Evolutionary conservation across 169 alveolate species (phyloP).

Genomic region (Miamiensis avidus): DNA sequence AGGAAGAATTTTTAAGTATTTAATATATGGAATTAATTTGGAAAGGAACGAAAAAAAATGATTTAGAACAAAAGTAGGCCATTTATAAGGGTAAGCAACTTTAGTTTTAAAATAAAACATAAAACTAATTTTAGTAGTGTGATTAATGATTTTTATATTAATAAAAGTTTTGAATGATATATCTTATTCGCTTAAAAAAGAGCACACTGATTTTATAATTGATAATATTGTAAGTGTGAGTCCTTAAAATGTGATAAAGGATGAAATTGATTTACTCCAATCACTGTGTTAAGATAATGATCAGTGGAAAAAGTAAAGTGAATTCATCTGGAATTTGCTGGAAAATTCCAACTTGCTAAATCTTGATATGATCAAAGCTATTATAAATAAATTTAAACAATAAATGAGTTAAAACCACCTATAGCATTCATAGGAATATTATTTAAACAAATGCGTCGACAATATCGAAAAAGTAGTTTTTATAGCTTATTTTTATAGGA

Average conservation of each 20-base stretch:
- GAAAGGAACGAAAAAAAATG: slow-evolving; percentile 74
- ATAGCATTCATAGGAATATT: not conserved
- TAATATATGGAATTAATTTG: slow-evolving; percentile 70
- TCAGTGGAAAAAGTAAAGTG: slow-evolving; percentile 28
- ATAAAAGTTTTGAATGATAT: slow-evolving; percentile 48
- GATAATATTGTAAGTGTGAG: slow-evolving; percentile 58
- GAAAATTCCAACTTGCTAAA: slow-evolving; percentile 18
- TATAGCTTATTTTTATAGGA: not conserved
- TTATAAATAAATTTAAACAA: slow-evolving; percentile 17
- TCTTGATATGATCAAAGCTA: slow-evolving; percentile 21
- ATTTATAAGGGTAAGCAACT: slow-evolving; percentile 67
- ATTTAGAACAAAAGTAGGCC: slow-evolving; percentile 70
- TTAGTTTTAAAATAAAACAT: too few species aligned
- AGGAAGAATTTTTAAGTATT: slow-evolving; percentile 59
- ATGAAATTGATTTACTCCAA: slow-evolving; percentile 73
- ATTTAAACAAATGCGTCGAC: slow-evolving; percentile 30
- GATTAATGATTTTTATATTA: too few species aligned
- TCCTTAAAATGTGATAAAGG: slow-evolving; percentile 60
- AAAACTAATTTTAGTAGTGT: too few species aligned
- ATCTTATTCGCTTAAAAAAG: slow-evolving; percentile 56
- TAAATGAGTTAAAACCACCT: not conserved
- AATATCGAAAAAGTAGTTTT: slow-evolving; percentile 23
- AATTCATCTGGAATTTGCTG: slow-evolving; percentile 40
- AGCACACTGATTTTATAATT: slow-evolving; percentile 66
- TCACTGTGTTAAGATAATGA: slow-evolving; percentile 59